Percentiles rank a stretch among this genome's conserved stretches.
phyloP scores from a whole-genome alignment of 148 eudicot genomes.

The Mesembryanthemum crystallinum region DNA sequence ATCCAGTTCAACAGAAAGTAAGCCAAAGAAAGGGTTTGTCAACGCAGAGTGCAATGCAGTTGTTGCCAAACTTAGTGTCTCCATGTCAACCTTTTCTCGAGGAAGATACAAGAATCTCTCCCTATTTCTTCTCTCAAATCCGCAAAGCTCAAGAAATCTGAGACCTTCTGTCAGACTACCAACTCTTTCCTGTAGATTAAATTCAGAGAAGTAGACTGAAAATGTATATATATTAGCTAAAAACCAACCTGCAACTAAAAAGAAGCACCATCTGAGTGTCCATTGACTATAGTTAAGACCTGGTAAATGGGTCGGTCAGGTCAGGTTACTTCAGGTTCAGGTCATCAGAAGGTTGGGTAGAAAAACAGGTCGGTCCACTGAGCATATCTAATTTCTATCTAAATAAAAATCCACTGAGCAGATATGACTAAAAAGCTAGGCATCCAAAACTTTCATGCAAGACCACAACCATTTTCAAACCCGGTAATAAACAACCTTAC shows the following conservation, averaged over 20 bases:
- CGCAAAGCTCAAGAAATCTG: slow-evolving; percentile 78
- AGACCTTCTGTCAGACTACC: slow-evolving; percentile 56
- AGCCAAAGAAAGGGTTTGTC: slow-evolving; percentile 76
- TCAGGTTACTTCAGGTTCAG: too few species aligned
- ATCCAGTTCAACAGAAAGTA: slow-evolving; percentile 44
- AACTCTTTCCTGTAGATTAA: slow-evolving; percentile 56
- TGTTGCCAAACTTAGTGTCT: slow-evolving; percentile 46
- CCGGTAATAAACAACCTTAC: too few species aligned
- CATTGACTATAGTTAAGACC: too few species aligned
- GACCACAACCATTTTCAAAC: too few species aligned
- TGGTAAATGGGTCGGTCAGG: too few species aligned
- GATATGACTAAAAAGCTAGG: too few species aligned
- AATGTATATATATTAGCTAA: neutral
- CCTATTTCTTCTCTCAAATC: slow-evolving; percentile 56
- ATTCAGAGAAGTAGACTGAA: neutral
- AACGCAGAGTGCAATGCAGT: slow-evolving; percentile 48
- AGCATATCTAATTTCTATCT: too few species aligned
- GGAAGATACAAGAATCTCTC: slow-evolving; percentile 58
- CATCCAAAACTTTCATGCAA: too few species aligned
- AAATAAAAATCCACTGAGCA: too few species aligned
- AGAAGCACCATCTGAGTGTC: neutral
- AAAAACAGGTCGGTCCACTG: too few species aligned
- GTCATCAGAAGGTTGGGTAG: too few species aligned
- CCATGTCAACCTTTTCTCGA: slow-evolving; percentile 52
- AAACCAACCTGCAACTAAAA: neutral